Evolutionary conservation across 306 rosid genomes (phyloP).

Genomic region (Clitoria ternatea): DNA sequence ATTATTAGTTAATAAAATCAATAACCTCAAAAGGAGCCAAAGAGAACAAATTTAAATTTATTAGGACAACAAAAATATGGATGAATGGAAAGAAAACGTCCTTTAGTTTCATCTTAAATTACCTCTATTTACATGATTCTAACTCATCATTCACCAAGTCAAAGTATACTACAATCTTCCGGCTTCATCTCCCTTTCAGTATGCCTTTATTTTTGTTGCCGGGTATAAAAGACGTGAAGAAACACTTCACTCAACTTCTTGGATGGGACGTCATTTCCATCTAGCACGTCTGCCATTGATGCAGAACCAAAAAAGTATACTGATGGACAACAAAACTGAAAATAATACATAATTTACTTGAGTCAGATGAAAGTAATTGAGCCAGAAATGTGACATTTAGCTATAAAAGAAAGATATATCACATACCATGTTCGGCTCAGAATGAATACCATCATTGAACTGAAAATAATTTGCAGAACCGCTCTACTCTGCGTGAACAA

Average conservation of each 20-base stretch:
- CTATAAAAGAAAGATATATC: neutral
- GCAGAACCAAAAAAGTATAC: conserved; percentile 43
- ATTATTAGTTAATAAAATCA: neutral
- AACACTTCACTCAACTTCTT: conserved; percentile 12
- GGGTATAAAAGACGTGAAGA: conserved; percentile 36
- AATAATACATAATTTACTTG: neutral
- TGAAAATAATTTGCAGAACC: conserved; percentile 58
- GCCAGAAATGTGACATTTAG: neutral
- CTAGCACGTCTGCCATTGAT: conserved; percentile 26
- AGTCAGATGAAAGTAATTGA: neutral
- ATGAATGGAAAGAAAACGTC: conserved; percentile 52
- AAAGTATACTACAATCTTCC: conserved; percentile 41
- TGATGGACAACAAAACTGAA: neutral
- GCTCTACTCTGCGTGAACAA: conserved; percentile 53
- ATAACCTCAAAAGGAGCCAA: conserved; percentile 13
- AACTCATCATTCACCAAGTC: conserved; percentile 44
- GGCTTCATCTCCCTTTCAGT: conserved; percentile 22
- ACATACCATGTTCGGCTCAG: conserved; percentile 63
- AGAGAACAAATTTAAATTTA: neutral
- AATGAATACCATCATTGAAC: conserved; percentile 39
- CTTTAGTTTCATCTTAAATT: conserved; percentile 42
- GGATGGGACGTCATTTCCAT: conserved; percentile 1
- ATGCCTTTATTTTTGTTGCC: conserved; percentile 42
- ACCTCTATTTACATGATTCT: conserved; percentile 62
- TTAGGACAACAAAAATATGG: conserved; percentile 32